phyloP scores from a whole-genome alignment of 495 filamentous ascomycete species.

The Terfezia boudieri region DNA sequence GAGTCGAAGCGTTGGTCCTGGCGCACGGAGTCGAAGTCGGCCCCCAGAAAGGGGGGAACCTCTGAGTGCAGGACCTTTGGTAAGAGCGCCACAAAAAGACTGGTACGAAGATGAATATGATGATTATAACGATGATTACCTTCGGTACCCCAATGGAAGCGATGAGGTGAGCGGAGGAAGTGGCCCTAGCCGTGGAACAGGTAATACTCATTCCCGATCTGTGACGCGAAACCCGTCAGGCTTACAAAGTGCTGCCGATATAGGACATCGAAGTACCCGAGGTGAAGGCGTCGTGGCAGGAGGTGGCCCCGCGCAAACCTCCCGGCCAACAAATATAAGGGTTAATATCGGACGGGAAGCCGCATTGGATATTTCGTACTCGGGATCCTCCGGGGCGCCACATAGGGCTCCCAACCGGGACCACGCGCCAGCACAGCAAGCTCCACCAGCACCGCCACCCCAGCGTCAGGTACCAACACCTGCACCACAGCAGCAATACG shows the following conservation, averaged over 20 bases:
- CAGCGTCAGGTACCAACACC: neutral
- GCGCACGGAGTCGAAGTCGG: neutral
- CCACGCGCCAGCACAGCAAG: neutral
- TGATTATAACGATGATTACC: neutral
- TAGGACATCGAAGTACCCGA: neutral
- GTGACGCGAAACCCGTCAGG: neutral
- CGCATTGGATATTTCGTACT: neutral
- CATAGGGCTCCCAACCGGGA: neutral
- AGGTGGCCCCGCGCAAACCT: neutral
- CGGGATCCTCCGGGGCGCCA: too few relatives aligned
- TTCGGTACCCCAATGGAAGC: neutral
- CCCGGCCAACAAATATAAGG: neutral
- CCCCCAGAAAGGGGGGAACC: neutral
- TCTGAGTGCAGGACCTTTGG: neutral
- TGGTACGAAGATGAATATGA: neutral
- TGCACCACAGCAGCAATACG: neutral
- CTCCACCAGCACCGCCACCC: neutral
- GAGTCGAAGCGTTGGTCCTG: neutral
- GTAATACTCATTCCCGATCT: neutral
- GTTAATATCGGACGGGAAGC: neutral
- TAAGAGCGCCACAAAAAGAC: neutral
- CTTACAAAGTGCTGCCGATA: neutral
- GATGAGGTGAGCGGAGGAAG: neutral
- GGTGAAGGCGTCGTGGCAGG: neutral
- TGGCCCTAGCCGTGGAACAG: neutral